A percentile compares a stretch with the other conserved stretches of the same genome.
These are phyloP conservation scores for Borovskyia barvae DNA, from an alignment of 208 protist genomes.

Conservation along the genomic window DNA sequence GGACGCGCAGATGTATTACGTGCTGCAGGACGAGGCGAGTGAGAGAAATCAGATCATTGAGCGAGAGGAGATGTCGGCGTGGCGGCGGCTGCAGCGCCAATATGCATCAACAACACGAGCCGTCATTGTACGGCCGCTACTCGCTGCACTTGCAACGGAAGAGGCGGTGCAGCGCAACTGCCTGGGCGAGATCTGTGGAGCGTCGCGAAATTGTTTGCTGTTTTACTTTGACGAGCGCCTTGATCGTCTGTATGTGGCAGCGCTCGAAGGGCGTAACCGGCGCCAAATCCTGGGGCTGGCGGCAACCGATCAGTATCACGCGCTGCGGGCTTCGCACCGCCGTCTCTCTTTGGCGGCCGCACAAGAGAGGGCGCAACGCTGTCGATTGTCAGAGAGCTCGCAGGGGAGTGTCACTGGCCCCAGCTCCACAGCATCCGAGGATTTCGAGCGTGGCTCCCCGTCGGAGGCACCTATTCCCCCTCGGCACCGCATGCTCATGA, in stretches of 20 bases:
- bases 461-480: too few species aligned
- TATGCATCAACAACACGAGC: slow-evolving; percentile 6
- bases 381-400: background rate
- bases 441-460: too few species aligned
- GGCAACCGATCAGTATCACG: slow-evolving; percentile 26
- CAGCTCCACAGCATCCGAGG: too few species aligned
- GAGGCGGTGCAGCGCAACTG: slow-evolving; percentile 18
- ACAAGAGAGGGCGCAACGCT: slow-evolving; percentile 20
- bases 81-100: slow-evolving; percentile 43
- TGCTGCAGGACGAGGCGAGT: slow-evolving; percentile 38
- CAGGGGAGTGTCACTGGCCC: too few species aligned
- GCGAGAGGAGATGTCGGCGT: slow-evolving; percentile 48
- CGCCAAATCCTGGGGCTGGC: slow-evolving; percentile 20
- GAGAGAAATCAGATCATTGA: slow-evolving; percentile 67
- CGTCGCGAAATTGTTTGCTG: background rate
- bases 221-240: slow-evolving; percentile 32
- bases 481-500: too few species aligned
- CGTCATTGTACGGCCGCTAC: slow-evolving; percentile 4
- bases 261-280: slow-evolving; percentile 20
- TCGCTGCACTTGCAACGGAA: slow-evolving; percentile 13
- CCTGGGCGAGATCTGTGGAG: background rate
- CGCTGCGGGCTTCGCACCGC: slow-evolving; percentile 15
- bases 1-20: slow-evolving; percentile 4
- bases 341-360: slow-evolving; percentile 7
- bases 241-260: slow-evolving; percentile 29